Base-by-base conservation (phyloP, 768 basidiomycete genomes). In the Sistotremastrum niveocremeum region DNA sequence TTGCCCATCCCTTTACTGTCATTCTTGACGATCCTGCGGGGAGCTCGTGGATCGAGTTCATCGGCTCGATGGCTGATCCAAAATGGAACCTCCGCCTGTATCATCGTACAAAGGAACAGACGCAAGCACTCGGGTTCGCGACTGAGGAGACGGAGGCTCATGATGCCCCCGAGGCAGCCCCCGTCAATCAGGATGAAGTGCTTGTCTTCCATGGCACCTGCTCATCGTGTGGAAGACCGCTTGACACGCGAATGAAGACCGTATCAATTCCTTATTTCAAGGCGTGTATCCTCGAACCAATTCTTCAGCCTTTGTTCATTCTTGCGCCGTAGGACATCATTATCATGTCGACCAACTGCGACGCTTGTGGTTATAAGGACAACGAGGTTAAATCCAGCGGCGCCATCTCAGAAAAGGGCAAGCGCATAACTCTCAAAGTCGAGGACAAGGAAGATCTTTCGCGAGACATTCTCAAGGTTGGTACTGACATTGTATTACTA, bases 291-390 rank as follows among this genome's bases (percentile, higher is more conserved):
- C 46, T 12, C 7, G 29, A 36, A 34, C 49, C 38, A 7, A 7
- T 34, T 36, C 20, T 1, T 37, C 32, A 41, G 38, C 37, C 33
- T 29, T 11, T 20, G 3, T 10, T 33, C 7, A 37, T 12, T 39
- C n/a, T 38, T 34, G 8, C 42, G 29, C 6, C 34, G 5, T 51
- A 95, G 93, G 91, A 99, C 54, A 82, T 90, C 46, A 65, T 98
- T 45, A 94, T 98, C 64, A 97, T 97, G 91, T 94, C 94, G 28
- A 93, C 93, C 5, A 97, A 95, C 60, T 98, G 95, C 60, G 88
- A 91, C 48, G 63, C 67, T 44, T 99, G 95, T 62, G 95, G 95
- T 1, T 99, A 98, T 63, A 74, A 88, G 47, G 95, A 99, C 63
- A 98, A 93, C 56, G 95, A 99, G 65, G 84, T 99, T 57, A 99